Evolutionary conservation across 2,329 filamentous ascomycete genomes (phyloP).

Genomic region (Aspergillus pseudotamarii): DNA sequence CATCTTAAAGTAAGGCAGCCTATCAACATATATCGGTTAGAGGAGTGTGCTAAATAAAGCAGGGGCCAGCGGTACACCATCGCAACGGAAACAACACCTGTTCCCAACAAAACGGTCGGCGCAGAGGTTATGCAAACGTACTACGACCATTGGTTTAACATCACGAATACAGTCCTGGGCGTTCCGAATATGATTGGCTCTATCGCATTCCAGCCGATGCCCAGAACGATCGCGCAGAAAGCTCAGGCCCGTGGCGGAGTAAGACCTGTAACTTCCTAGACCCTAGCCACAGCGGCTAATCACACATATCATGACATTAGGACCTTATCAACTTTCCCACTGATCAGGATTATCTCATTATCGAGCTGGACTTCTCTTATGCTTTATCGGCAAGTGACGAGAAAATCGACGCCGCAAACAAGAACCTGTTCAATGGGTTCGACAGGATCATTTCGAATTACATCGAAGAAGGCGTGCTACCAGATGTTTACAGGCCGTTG

Average conservation of each 20-base stretch:
- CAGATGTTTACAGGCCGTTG: slow-evolving; percentile 46
- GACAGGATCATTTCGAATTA: slow-evolving; percentile 37
- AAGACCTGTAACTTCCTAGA: slow-evolving; percentile 21
- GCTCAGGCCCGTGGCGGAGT: slow-evolving; percentile 41
- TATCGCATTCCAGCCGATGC: slow-evolving; percentile 42
- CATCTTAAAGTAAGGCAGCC: slow-evolving; percentile 24
- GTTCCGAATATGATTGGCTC: slow-evolving; percentile 35
- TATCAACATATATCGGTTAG: background rate
- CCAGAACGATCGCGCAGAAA: slow-evolving; percentile 35
- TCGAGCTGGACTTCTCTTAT: slow-evolving; percentile 51
- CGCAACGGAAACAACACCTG: slow-evolving; percentile 42
- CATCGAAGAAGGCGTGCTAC: slow-evolving; percentile 37
- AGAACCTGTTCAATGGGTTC: slow-evolving; percentile 42
- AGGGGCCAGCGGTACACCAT: slow-evolving; percentile 45
- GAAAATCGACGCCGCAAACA: slow-evolving; percentile 43
- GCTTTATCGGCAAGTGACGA: slow-evolving; percentile 34
- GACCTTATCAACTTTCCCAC: slow-evolving; percentile 46
- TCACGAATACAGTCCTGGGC: slow-evolving; percentile 29
- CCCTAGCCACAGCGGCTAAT: background rate
- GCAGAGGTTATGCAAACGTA: slow-evolving; percentile 33
- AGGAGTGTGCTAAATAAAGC: slow-evolving; percentile 11
- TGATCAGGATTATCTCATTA: slow-evolving; percentile 46
- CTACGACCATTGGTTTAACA: slow-evolving; percentile 38
- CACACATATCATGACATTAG: slow-evolving; percentile 14
- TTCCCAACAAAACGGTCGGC: slow-evolving; percentile 36